These are phyloP conservation scores for Microcyclosporella mali DNA, from an alignment of 2,329 filamentous ascomycete species.

Conservation along the genomic window DNA sequence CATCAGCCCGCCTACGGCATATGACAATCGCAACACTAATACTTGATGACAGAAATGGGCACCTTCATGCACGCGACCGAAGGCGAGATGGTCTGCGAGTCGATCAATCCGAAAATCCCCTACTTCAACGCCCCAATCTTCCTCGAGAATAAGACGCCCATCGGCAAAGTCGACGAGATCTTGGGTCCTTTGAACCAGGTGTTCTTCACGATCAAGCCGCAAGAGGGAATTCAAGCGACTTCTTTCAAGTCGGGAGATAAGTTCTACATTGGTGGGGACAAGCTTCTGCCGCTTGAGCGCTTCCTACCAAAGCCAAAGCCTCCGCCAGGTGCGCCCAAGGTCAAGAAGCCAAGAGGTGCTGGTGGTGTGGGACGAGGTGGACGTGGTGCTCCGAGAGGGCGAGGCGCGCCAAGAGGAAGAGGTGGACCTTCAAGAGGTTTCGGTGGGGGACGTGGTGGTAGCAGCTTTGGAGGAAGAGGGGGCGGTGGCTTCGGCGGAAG, in stretches of 20 bases:
- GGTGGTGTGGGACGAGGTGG: constrained; percentile 36
- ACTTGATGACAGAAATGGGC: constrained; percentile 64
- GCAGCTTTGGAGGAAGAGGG: constrained; percentile 44
- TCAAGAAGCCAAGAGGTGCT: constrained; percentile 62
- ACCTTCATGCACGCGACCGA: constrained; percentile 90
- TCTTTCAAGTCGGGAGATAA: constrained; percentile 96
- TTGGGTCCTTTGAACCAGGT: constrained; percentile 96
- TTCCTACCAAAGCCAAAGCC: constrained; percentile 93
- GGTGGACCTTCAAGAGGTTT: constrained; percentile 50
- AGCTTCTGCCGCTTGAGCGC: constrained; percentile 88
- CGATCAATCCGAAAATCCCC: constrained; percentile 88
- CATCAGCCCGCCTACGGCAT: background rate
- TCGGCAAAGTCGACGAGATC: constrained; percentile 97
- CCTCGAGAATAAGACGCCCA: constrained; percentile 85
- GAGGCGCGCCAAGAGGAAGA: constrained; percentile 51
- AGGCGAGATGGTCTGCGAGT: constrained; percentile 96
- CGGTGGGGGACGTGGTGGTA: constrained; percentile 36
- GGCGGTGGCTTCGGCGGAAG: constrained; percentile 25
- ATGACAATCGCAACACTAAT: background rate
- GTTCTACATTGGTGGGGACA: constrained; percentile 84
- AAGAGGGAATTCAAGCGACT: constrained; percentile 88
- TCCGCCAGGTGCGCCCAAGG: constrained; percentile 57
- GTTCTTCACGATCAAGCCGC: constrained; percentile 96
- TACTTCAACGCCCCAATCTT: constrained; percentile 99
- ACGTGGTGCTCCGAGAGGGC: constrained; percentile 27